Conservation (phyloP, 306 rosid species). For the Benincasa hispida region DNA sequence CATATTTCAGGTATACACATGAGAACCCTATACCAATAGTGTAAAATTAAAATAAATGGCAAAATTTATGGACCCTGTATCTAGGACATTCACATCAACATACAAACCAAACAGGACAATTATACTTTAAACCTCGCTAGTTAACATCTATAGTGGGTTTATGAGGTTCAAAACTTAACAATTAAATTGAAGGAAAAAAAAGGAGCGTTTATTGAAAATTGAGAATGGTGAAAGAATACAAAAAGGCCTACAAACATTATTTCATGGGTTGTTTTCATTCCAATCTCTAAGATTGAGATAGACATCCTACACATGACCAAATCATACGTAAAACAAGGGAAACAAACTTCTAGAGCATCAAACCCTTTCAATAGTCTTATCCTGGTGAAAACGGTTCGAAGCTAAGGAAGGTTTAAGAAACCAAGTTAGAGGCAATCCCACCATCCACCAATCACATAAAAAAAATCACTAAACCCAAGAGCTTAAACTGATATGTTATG, state of each 20-base stretch:
- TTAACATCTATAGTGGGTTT: not conserved
- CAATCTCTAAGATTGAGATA: not conserved
- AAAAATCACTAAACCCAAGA: no score
- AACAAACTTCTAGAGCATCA: not conserved
- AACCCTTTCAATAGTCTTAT: not conserved
- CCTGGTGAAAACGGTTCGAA: not conserved
- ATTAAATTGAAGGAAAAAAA: not conserved
- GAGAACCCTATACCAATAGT: not conserved
- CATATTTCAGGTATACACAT: not conserved
- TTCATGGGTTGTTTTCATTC: not conserved
- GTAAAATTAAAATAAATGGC: not conserved
- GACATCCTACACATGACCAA: not conserved
- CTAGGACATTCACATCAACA: not conserved
- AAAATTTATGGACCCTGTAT: not conserved
- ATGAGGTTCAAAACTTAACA: not conserved
- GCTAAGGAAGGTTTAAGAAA: not conserved
- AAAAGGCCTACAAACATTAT: not conserved
- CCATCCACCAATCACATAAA: not conserved
- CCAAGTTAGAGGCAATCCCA: not conserved
- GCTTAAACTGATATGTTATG: no score
- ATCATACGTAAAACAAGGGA: not conserved
- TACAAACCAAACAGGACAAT: not conserved
- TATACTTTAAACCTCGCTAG: no score
- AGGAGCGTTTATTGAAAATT: not conserved
- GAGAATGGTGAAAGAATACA: not conserved